Percentiles rank a stretch among this genome's conserved stretches.
These are phyloP conservation scores for Podochytrium sp. DNA, from an alignment of 192 early-diverging fungal species.

Conservation along the genomic window DNA sequence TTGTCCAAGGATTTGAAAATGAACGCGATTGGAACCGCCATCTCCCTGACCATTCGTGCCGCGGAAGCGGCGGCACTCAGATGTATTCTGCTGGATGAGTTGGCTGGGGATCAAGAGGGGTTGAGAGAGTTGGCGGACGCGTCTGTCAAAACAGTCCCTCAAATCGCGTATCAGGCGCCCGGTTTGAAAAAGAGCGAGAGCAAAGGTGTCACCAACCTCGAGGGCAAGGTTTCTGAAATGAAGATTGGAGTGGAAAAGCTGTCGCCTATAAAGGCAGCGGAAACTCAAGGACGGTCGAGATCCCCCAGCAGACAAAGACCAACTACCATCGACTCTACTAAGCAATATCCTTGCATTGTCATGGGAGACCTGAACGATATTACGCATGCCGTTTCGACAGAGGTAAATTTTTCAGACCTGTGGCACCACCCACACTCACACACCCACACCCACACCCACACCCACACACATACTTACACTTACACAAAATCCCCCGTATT, in stretches of 20 bases:
- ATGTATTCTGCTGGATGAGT: constrained; percentile 21
- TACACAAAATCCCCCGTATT: no score
- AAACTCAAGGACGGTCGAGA: background rate
- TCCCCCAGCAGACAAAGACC: background rate
- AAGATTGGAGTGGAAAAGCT: background rate
- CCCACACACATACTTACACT: no score
- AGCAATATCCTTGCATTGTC: constrained; percentile 23
- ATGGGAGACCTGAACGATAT: constrained; percentile 25
- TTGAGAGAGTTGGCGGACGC: background rate
- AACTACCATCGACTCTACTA: background rate
- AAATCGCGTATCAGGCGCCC: constrained; percentile 12
- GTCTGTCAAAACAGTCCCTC: background rate
- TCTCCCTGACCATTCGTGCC: constrained; percentile 22
- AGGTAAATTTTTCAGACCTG: no score
- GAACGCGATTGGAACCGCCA: constrained; percentile 14
- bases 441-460: no score
- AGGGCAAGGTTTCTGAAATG: background rate
- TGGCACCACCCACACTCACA: no score
- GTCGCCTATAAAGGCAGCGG: background rate
- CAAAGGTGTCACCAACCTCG: background rate
- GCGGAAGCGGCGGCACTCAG: constrained; percentile 26
- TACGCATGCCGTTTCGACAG: constrained; percentile 10
- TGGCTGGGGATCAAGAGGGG: constrained; percentile 16
- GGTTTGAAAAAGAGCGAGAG: background rate
- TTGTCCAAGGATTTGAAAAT: constrained; percentile 2